Evolutionary conservation across 371 early-diverging fungal species (phyloP).

Genomic region (Mucor circinelloides): DNA sequence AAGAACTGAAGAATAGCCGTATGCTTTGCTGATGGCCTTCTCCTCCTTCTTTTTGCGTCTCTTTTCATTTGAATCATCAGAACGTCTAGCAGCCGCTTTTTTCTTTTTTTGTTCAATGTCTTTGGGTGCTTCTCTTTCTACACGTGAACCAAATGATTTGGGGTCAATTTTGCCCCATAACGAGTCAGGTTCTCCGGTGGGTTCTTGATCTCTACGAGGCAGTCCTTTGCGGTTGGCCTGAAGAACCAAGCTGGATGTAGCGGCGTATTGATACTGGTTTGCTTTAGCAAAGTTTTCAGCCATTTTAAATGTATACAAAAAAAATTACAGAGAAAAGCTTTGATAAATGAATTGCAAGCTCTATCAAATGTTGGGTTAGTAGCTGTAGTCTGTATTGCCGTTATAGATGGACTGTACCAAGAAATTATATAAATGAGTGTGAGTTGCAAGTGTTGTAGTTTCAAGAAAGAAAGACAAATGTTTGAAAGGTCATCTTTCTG

Average conservation of each 20-base stretch:
- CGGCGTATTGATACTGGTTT: conserved; percentile 89
- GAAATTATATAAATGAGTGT: background rate
- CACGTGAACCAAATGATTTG: conserved; percentile 86
- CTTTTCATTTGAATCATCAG: conserved; percentile 55
- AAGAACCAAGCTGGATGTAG: conserved; percentile 92
- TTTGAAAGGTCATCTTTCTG: background rate
- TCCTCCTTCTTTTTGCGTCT: conserved; percentile 64
- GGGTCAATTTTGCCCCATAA: conserved; percentile 86
- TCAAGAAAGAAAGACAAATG: background rate
- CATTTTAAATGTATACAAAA: conserved; percentile 43
- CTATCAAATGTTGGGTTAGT: background rate
- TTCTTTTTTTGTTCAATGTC: conserved; percentile 72
- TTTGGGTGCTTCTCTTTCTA: conserved; percentile 67
- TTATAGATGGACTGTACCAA: background rate
- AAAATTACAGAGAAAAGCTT: conserved; percentile 8
- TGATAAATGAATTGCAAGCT: conserved; percentile 7
- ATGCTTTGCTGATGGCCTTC: conserved; percentile 62
- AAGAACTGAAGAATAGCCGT: conserved; percentile 83
- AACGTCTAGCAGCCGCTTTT: conserved; percentile 47
- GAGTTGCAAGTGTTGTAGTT: background rate
- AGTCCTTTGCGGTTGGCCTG: conserved; percentile 83
- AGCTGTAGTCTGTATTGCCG: background rate
- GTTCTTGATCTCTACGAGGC: conserved; percentile 90
- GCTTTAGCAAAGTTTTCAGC: conserved; percentile 77
- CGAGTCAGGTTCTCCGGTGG: conserved; percentile 95